These are phyloP conservation scores for Eimeria tenella DNA, from an alignment of 169 alveolate species.

Conservation along the genomic window DNA sequence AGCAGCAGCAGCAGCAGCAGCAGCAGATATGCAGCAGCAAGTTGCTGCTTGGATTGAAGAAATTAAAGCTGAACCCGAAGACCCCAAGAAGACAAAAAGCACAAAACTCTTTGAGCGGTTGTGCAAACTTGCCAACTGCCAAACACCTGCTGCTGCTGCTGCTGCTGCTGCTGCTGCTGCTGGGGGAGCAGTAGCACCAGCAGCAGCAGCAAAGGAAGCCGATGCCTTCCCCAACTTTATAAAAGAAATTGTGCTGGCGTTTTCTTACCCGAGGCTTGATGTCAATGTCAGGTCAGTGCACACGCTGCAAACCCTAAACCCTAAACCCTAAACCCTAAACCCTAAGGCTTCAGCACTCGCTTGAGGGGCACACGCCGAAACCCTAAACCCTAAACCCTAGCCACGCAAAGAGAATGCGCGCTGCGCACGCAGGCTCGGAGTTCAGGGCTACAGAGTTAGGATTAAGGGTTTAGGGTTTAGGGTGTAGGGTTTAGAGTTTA, in stretches of 20 bases:
- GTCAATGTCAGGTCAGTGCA: constrained; percentile 84
- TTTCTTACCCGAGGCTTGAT: constrained; percentile 89
- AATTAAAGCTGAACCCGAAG: neutral
- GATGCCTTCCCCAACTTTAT: constrained; percentile 22
- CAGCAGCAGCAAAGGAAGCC: constrained; percentile 15
- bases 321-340: constrained; percentile 45
- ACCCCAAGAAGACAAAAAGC: neutral
- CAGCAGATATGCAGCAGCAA: neutral
- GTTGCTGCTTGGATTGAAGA: neutral
- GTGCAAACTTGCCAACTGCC: constrained; percentile 5
- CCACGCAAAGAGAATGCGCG: neutral
- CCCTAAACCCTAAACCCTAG: neutral
- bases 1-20: neutral
- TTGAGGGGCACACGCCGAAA: too few species aligned
- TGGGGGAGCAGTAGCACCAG: neutral
- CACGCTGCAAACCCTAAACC: neutral
- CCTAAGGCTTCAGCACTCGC: too few species aligned
- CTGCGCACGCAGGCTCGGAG: neutral
- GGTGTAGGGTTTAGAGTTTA: neutral
- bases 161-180: too few species aligned
- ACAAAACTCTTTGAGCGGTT: neutral
- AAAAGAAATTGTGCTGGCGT: constrained; percentile 87
- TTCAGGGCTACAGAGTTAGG: too few species aligned
- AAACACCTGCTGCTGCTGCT: constrained; percentile 29
- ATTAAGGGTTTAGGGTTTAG: neutral